Conservation (phyloP, 2,329 filamentous ascomycete genomes). For the Neodidymelliopsis sp. region DNA sequence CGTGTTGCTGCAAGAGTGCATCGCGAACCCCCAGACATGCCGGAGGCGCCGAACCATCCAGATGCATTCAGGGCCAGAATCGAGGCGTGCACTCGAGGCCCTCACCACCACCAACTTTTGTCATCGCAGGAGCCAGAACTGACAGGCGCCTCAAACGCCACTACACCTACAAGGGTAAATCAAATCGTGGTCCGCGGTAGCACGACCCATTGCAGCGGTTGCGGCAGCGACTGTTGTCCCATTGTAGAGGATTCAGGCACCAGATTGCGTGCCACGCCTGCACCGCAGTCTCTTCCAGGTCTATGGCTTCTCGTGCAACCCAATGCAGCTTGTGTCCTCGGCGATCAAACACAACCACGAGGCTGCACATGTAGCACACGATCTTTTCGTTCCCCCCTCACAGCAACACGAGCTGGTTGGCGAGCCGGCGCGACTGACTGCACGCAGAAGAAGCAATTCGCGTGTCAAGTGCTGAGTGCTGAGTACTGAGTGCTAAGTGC, state of each 20-base stretch:
- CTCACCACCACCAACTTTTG: conserved; percentile 16
- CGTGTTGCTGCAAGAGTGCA: conserved; percentile 5
- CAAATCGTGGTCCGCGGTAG: conserved; percentile 20
- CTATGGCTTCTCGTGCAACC: conserved; percentile 15
- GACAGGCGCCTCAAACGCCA: conserved; percentile 32
- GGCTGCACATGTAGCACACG: conserved; percentile 23
- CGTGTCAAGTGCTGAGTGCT: conserved; percentile 6
- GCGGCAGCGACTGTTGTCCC: conserved; percentile 22
- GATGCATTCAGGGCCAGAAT: conserved; percentile 14
- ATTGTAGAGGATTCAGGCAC: conserved; percentile 18
- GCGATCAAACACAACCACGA: conserved; percentile 31
- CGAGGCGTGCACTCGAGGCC: conserved; percentile 5
- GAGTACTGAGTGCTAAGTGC: too few species aligned
- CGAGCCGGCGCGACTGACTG: conserved; percentile 10
- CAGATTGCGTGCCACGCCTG: conserved; percentile 19
- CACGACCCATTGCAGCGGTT: conserved; percentile 23
- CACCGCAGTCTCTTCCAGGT: conserved; percentile 21
- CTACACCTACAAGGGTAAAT: conserved; percentile 11
- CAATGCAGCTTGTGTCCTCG: conserved; percentile 28
- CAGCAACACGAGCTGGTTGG: conserved; percentile 5
- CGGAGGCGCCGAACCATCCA: conserved; percentile 27
- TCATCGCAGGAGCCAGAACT: conserved; percentile 21
- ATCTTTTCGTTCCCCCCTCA: conserved; percentile 6
- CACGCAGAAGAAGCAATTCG: conserved; percentile 18
- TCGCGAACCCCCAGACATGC: conserved; percentile 23